Base-by-base conservation (phyloP, 1,284 basidiomycete genomes). In the Amylostereum chailletii region DNA sequence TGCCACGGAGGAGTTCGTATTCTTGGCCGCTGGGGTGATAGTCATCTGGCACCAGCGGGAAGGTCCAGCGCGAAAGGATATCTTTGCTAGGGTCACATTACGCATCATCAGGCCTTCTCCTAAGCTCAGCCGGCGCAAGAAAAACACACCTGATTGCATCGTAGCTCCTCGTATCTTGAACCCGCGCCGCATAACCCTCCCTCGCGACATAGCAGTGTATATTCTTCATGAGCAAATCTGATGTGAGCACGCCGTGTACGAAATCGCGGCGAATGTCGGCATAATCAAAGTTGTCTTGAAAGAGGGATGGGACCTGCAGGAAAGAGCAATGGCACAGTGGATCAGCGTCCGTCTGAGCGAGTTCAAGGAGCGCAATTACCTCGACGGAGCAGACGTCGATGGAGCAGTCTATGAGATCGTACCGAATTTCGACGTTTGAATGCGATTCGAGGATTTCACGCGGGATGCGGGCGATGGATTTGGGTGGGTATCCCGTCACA, bases 271-370 rank as follows among this genome's bases (percentile, higher is more conserved):
- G 81, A 54, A 98, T 77, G 65, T 94, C 89, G 44, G 87, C 85
- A 63, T 96, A 99, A 69, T 99, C 96, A 64, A 99, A 99, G 69
- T 99, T 99, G 67, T 99, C 96, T 60, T 96, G 94, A 70, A 98
- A 99, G 3, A 98, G 69, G 0, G 94, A 95, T 0, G 94, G 94
- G 26, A 98, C 87, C 90, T 92, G 58, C n/a, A 48, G 38, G 39
- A 27, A 29, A 36, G 44, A 10, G 4, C 10, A 34, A 30, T 32
- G 7, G 26, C 19, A 29, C 31, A 30, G 48, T 42, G 2, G 1
- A 10, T 38, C 5, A 34, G 32, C 51, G 49, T 32, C 36, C 46
- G 27, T 33, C 30, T 42, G 27, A 31, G 40, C 8, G 29, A 29
- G 45, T 10, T 43, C 5, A 19, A n/a, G 45, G 43, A n/a, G 34